phyloP scores from a whole-genome alignment of 75 land plant genomes.

The Isoetes taiwanensis region DNA sequence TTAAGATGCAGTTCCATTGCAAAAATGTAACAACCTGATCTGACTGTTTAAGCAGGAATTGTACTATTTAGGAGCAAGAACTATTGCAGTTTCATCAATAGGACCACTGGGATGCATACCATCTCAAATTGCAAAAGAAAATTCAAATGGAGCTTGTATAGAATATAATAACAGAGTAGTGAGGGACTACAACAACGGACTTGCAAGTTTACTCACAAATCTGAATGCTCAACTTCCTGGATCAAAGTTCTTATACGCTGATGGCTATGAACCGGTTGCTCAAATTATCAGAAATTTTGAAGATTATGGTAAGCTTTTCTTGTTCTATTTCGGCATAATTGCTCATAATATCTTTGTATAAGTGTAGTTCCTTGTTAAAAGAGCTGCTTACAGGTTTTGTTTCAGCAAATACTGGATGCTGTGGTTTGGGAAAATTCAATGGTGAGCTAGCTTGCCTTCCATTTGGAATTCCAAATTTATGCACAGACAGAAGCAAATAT shows the following conservation, averaged over 20 bases:
- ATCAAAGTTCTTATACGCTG: constrained; percentile 34
- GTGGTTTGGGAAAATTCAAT: constrained; percentile 63
- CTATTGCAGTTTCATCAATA: constrained; percentile 39
- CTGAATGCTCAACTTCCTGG: constrained; percentile 33
- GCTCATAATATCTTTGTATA: neutral
- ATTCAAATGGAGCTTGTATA: constrained; percentile 36
- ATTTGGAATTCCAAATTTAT: constrained; percentile 32
- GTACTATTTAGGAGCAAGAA: constrained; percentile 74
- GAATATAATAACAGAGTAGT: too few relatives aligned
- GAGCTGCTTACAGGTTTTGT: constrained; percentile 28
- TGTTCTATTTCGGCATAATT: neutral
- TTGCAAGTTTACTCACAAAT: constrained; percentile 9
- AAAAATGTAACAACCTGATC: too few relatives aligned
- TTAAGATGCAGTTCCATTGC: too few relatives aligned
- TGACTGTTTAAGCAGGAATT: constrained; percentile 52
- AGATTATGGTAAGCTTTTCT: constrained; percentile 26
- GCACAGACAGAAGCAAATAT: constrained; percentile 41
- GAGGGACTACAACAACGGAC: constrained; percentile 36
- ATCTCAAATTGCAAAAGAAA: constrained; percentile 42
- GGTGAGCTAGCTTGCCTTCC: constrained; percentile 76
- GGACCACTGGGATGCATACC: constrained; percentile 86
- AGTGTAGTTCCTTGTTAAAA: neutral
- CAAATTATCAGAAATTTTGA: constrained; percentile 38
- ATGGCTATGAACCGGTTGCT: constrained; percentile 36
- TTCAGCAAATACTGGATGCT: constrained; percentile 55